phyloP scores from a whole-genome alignment of 2,329 filamentous ascomycete species.

The Tolypocladium ophioglossoides region DNA sequence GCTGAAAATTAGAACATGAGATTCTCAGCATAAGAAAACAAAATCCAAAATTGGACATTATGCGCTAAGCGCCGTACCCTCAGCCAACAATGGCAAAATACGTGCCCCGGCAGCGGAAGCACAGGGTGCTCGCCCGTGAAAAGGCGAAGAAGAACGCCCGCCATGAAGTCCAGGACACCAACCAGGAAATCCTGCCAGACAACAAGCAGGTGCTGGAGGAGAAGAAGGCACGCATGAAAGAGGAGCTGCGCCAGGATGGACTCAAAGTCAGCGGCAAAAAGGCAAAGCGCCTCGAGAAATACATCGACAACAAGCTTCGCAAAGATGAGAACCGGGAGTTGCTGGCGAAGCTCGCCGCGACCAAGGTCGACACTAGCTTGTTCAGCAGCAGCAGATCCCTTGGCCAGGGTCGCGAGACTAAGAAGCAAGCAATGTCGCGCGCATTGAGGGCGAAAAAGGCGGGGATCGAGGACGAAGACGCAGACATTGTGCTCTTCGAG shows the following conservation, averaged over 20 bases:
- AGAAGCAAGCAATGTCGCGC: conserved; percentile 54
- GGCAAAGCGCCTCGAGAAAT: conserved; percentile 56
- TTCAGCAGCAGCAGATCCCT: conserved; percentile 70
- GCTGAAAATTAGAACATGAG: neutral
- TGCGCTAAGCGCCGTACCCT: neutral
- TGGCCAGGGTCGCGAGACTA: conserved; percentile 61
- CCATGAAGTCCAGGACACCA: conserved; percentile 26
- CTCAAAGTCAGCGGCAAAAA: conserved; percentile 53
- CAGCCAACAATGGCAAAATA: conserved; percentile 40
- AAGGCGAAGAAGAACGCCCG: conserved; percentile 33
- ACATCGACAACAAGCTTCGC: conserved; percentile 79
- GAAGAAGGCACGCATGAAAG: conserved; percentile 44
- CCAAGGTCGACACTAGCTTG: conserved; percentile 71
- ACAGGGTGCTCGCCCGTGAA: conserved; percentile 56
- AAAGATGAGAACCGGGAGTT: conserved; percentile 87
- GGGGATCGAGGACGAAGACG: conserved; percentile 45
- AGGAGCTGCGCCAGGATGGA: conserved; percentile 39
- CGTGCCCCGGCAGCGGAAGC: conserved; percentile 55
- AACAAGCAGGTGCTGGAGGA: conserved; percentile 41
- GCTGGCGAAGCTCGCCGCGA: conserved; percentile 69
- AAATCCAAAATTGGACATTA: neutral
- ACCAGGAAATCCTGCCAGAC: conserved; percentile 23
- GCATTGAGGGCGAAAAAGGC: conserved; percentile 54
- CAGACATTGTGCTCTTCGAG: conserved; percentile 38
- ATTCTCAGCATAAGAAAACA: neutral